phyloP scores from a whole-genome alignment of 2,329 filamentous ascomycete species.

The Claviceps sorghi region DNA sequence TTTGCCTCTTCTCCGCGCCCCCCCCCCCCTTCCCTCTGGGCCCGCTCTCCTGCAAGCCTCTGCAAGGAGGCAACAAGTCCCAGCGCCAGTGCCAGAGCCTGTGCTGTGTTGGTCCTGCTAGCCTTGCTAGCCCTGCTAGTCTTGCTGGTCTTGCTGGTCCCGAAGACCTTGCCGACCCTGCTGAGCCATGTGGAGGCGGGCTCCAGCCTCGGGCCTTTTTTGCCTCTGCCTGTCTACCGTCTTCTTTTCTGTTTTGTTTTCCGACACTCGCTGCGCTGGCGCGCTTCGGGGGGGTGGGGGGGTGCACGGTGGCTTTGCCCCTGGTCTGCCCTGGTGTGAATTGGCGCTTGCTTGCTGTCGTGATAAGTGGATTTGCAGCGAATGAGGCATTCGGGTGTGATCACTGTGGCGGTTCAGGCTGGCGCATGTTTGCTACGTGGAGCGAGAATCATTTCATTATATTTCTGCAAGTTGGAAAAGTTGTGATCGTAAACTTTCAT shows the following conservation, averaged over 20 bases:
- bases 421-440: constrained; percentile 1
- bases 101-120: too few species aligned
- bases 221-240: background rate
- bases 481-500: too few species aligned
- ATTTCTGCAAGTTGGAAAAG: too few species aligned
- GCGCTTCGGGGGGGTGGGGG: background rate
- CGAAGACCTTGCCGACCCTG: background rate
- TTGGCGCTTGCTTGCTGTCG: background rate
- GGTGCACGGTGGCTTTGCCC: background rate
- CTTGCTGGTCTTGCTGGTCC: background rate
- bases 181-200: too few species aligned
- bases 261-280: background rate
- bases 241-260: background rate
- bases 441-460: too few species aligned
- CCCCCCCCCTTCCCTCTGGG: too few species aligned
- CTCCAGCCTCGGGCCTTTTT: background rate
- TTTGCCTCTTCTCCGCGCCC: too few species aligned
- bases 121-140: too few species aligned
- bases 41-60: too few species aligned
- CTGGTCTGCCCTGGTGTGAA: background rate
- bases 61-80: too few species aligned
- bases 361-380: background rate
- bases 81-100: too few species aligned
- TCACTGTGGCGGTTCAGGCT: background rate
- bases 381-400: background rate